A percentile compares a stretch with the other conserved stretches of the same genome.
Evolutionary conservation across 176 grass and related monocot genomes (phyloP).

Genomic region (Oryza longistaminata): DNA sequence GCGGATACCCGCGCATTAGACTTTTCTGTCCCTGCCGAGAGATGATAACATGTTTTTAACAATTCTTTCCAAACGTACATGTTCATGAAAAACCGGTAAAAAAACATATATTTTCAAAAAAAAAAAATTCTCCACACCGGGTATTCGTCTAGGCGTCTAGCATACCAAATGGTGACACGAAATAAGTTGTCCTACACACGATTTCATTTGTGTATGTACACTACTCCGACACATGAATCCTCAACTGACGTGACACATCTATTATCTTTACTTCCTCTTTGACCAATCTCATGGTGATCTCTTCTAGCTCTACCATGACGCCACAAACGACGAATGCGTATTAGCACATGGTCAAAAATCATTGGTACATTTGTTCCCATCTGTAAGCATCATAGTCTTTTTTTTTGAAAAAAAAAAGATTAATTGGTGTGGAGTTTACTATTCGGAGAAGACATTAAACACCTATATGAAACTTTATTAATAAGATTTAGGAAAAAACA

Average conservation of each 20-base stretch:
- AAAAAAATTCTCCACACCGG: background rate
- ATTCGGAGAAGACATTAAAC: no score
- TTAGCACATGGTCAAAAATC: background rate
- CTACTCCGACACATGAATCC: background rate
- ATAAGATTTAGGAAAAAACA: no score
- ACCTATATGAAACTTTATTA: no score
- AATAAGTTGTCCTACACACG: background rate
- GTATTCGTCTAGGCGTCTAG: background rate
- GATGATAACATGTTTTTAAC: no score
- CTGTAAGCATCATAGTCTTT: no score
- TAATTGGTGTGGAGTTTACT: background rate
- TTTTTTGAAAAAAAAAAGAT: no score
- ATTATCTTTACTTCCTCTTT: background rate
- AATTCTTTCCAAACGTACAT: no score
- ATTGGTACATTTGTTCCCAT: slow-evolving; percentile 2
- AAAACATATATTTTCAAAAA: no score
- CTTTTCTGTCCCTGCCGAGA: no score
- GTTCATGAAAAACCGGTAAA: no score
- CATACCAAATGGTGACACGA: background rate
- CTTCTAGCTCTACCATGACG: background rate
- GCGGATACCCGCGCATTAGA: no score
- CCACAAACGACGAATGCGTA: background rate
- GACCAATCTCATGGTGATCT: background rate
- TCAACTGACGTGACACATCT: background rate
- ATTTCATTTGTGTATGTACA: background rate